Conservation (phyloP, 2,329 filamentous ascomycete genomes). For the Talaromyces verruculosus region DNA sequence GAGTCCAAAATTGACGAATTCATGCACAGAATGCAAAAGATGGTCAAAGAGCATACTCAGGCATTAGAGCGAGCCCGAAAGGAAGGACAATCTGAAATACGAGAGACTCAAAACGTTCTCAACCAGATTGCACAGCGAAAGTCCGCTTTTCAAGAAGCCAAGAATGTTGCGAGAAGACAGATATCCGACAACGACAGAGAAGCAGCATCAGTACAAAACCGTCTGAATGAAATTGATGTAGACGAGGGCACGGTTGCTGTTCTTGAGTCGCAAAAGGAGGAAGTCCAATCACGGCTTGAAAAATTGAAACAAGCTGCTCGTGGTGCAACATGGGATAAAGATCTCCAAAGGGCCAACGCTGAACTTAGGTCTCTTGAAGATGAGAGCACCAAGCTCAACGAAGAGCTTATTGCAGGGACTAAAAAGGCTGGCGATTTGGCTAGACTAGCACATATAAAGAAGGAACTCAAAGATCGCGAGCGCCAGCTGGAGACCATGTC, state of each 20-base stretch:
- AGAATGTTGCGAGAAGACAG: slow-evolving; percentile 69
- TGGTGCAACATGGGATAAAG: slow-evolving; percentile 66
- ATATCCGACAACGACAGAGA: slow-evolving; percentile 73
- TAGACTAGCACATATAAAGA: slow-evolving; percentile 77
- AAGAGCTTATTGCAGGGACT: slow-evolving; percentile 81
- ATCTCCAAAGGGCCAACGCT: slow-evolving; percentile 65
- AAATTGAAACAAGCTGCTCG: slow-evolving; percentile 64
- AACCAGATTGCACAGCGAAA: slow-evolving; percentile 73
- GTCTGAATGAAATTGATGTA: slow-evolving; percentile 70
- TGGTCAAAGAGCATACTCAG: slow-evolving; percentile 74
- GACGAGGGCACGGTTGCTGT: slow-evolving; percentile 83
- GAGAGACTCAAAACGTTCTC: slow-evolving; percentile 69
- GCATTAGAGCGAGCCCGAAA: slow-evolving; percentile 72
- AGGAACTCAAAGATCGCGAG: slow-evolving; percentile 72
- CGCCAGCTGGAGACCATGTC: slow-evolving; percentile 74
- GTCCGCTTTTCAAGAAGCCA: slow-evolving; percentile 70
- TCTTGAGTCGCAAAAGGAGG: slow-evolving; percentile 70
- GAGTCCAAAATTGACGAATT: slow-evolving; percentile 74
- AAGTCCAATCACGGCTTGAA: slow-evolving; percentile 64
- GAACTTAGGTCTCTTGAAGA: slow-evolving; percentile 69
- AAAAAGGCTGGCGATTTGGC: slow-evolving; percentile 79
- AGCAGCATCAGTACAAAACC: slow-evolving; percentile 63
- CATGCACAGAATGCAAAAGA: slow-evolving; percentile 71
- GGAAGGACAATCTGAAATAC: slow-evolving; percentile 71
- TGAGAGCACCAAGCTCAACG: slow-evolving; percentile 68